phyloP scores from a whole-genome alignment of 2,329 filamentous ascomycete species.

The Incumbomyces lentus region DNA sequence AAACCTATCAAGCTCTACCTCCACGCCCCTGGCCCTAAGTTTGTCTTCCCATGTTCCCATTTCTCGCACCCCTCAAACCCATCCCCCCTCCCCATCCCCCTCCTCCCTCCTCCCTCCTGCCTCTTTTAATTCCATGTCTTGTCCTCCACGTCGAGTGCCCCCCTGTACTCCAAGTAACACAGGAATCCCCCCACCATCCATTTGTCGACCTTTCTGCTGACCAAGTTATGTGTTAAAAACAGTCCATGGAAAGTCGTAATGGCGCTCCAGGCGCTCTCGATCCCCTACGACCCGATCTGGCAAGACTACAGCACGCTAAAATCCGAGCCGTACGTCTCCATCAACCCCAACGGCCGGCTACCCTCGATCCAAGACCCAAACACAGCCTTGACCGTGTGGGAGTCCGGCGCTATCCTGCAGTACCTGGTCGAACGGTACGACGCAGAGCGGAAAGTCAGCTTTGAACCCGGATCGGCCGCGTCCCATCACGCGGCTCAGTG shows the following conservation, averaged over 20 bases:
- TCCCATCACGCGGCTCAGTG: conserved; percentile 32
- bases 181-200: too few relatives aligned
- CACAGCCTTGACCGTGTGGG: conserved; percentile 28
- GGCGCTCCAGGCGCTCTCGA: conserved; percentile 24
- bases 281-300: conserved; percentile 27
- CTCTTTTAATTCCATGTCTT: too few relatives aligned
- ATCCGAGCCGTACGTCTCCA: conserved; percentile 18
- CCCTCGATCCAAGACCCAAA: conserved; percentile 28
- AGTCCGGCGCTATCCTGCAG: conserved; percentile 30
- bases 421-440: conserved; percentile 33
- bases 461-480: too few relatives aligned
- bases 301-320: conserved; percentile 23
- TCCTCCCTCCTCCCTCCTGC: too few relatives aligned
- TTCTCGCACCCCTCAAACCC: too few relatives aligned
- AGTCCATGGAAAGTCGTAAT: conserved; percentile 22
- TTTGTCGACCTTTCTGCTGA: neutral
- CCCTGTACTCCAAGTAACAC: too few relatives aligned
- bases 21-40: too few relatives aligned
- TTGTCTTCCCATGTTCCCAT: too few relatives aligned
- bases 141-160: too few relatives aligned
- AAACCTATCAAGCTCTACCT: too few relatives aligned
- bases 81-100: too few relatives aligned
- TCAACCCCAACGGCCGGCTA: conserved; percentile 28
- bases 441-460: conserved; percentile 27
- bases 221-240: neutral